These are phyloP conservation scores for Schizophyllum amplum DNA, from an alignment of 1,284 basidiomycete genomes.

Conservation along the genomic window DNA sequence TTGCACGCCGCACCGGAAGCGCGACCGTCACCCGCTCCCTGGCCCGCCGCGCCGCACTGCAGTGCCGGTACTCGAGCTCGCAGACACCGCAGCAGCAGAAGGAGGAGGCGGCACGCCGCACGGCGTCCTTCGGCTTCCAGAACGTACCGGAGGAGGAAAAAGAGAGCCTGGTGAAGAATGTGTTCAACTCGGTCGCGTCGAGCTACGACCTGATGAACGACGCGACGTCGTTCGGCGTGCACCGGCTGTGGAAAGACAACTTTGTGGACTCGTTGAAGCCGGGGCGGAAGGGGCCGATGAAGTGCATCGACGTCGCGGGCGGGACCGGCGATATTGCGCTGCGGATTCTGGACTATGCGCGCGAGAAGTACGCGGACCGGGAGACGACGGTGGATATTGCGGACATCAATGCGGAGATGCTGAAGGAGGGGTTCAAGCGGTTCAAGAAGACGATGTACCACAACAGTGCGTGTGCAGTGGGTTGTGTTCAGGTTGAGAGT, in stretches of 20 bases:
- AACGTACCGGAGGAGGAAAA: constrained; percentile 77
- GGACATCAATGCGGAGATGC: constrained; percentile 95
- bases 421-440: constrained; percentile 85
- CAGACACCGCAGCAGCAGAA: not conserved
- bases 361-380: constrained; percentile 82
- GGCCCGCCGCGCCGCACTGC: not conserved
- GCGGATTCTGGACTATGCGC: constrained; percentile 86
- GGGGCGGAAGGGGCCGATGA: constrained; percentile 59
- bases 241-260: constrained; percentile 95
- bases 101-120: constrained; percentile 24
- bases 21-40: not conserved
- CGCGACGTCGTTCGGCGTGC: constrained; percentile 93
- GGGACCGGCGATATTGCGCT: constrained; percentile 98
- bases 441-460: constrained; percentile 97
- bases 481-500: not conserved
- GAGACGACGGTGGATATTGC: constrained; percentile 88
- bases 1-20: not conserved
- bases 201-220: constrained; percentile 99
- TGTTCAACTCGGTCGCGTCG: constrained; percentile 95
- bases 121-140: constrained; percentile 90
- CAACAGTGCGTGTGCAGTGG: constrained; percentile 59
- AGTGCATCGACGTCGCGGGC: constrained; percentile 94
- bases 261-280: constrained; percentile 82
- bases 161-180: constrained; percentile 75
- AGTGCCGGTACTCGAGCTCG: not conserved